Evolutionary conservation across 768 basidiomycete genomes (phyloP).

Genomic region (Boletus edulis): DNA sequence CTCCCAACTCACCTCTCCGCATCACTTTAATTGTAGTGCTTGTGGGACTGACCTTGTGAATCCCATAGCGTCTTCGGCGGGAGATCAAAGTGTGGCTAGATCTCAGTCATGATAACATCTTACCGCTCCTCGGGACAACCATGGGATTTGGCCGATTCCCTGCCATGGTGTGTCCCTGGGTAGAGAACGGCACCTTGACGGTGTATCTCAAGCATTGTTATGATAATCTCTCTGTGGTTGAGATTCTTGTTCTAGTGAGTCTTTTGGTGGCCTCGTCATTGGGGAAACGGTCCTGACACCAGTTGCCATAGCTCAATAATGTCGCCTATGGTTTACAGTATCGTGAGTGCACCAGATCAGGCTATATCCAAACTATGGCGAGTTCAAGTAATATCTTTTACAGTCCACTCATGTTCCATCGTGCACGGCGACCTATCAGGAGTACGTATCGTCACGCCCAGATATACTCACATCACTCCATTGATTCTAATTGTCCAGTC

Average conservation of each 20-base stretch:
- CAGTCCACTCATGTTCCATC: constrained; percentile 18
- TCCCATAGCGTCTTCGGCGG: not conserved
- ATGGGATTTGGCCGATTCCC: too few species aligned
- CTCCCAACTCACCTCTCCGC: not conserved
- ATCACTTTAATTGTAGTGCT: too few species aligned
- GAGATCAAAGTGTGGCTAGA: too few species aligned
- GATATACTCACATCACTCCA: not conserved
- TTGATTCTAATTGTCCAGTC: constrained; percentile 10
- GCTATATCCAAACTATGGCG: too few species aligned
- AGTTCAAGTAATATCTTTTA: too few species aligned
- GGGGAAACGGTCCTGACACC: not conserved
- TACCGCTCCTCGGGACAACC: too few species aligned
- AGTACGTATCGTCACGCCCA: not conserved
- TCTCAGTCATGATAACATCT: too few species aligned
- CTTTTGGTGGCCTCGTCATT: too few species aligned
- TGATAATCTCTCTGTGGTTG: too few species aligned
- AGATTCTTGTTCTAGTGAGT: not conserved
- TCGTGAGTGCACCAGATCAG: not conserved
- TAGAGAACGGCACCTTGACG: too few species aligned
- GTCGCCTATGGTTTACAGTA: constrained; percentile 12
- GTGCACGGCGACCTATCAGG: constrained; percentile 21
- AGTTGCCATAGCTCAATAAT: constrained; percentile 5
- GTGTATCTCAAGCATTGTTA: too few species aligned
- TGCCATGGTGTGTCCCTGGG: too few species aligned
- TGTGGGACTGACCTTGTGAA: not conserved